These are phyloP conservation scores for Neonectria ditissima DNA, from an alignment of 2,329 filamentous ascomycete genomes.

Conservation along the genomic window DNA sequence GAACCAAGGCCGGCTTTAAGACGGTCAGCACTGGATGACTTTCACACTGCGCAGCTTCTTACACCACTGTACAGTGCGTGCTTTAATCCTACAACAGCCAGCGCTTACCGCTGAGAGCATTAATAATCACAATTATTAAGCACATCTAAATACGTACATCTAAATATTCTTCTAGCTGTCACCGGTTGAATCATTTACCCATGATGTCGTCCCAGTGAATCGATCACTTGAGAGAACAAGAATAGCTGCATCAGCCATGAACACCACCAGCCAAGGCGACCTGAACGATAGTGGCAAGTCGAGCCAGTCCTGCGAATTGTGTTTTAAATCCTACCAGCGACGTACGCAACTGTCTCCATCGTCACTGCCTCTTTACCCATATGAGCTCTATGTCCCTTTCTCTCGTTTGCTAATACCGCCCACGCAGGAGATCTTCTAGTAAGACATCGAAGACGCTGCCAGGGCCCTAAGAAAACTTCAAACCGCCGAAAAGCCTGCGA, in stretches of 20 bases:
- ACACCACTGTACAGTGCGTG: no score
- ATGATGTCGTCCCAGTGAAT: neutral
- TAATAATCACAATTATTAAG: no score
- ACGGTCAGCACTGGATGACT: no score
- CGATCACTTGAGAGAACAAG: neutral
- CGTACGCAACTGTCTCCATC: neutral
- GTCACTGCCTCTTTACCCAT: neutral
- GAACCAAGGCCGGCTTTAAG: no score
- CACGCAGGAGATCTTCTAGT: neutral
- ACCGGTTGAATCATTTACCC: no score
- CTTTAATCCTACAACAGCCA: no score
- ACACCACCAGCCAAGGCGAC: neutral
- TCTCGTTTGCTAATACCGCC: no score
- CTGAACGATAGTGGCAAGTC: neutral
- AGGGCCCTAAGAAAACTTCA: neutral
- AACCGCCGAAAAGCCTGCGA: neutral
- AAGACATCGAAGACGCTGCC: neutral
- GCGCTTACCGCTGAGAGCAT: no score
- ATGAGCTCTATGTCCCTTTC: neutral
- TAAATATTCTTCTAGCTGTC: no score
- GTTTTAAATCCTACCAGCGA: neutral
- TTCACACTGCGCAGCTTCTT: no score
- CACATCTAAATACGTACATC: no score
- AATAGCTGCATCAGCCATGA: neutral
- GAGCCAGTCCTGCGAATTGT: neutral